Evolutionary conservation across 495 filamentous ascomycete genomes (phyloP).

Genomic region (Neurospora sp.): DNA sequence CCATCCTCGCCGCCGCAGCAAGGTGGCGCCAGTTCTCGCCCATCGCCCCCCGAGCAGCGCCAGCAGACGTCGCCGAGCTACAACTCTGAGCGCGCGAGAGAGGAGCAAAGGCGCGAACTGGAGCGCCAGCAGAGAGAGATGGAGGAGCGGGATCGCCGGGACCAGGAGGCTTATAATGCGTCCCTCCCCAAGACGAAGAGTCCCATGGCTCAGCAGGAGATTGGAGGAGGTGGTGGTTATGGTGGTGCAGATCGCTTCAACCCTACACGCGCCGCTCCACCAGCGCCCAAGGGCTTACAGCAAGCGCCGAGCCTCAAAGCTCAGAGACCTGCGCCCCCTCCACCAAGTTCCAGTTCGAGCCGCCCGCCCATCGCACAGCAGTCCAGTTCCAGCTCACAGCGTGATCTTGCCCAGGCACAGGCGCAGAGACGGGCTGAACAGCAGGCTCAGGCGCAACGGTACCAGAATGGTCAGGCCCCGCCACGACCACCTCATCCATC

Average conservation of each 20-base stretch:
- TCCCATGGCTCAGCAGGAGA: slow-evolving; percentile 78
- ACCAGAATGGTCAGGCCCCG: slow-evolving; percentile 22
- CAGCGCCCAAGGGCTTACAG: slow-evolving; percentile 43
- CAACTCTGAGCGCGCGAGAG: slow-evolving; percentile 43
- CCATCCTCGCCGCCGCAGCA: slow-evolving; percentile 16
- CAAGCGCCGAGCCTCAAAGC: slow-evolving; percentile 40
- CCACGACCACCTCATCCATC: slow-evolving; percentile 18
- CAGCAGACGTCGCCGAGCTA: slow-evolving; percentile 38
- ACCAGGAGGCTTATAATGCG: slow-evolving; percentile 80
- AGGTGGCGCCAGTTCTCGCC: slow-evolving; percentile 19
- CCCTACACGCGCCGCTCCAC: slow-evolving; percentile 59
- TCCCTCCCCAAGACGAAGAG: slow-evolving; percentile 65
- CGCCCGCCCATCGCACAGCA: slow-evolving; percentile 35
- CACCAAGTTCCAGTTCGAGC: slow-evolving; percentile 26
- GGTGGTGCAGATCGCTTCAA: slow-evolving; percentile 61
- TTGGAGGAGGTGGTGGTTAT: slow-evolving; percentile 39
- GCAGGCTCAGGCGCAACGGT: slow-evolving; percentile 11
- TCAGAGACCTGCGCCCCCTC: slow-evolving; percentile 41
- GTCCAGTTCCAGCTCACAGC: slow-evolving; percentile 22
- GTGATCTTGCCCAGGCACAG: slow-evolving; percentile 15
- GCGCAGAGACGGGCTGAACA: slow-evolving; percentile 23
- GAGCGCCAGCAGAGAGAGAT: slow-evolving; percentile 49
- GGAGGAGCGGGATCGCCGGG: slow-evolving; percentile 57
- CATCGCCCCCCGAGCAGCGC: slow-evolving; percentile 35
- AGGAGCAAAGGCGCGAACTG: slow-evolving; percentile 35